Evolutionary conservation across 441 rosid species (phyloP), one percentile per base, ranked within the genome.

Genomic region (Cnidoscolus chayamansa): DNA sequence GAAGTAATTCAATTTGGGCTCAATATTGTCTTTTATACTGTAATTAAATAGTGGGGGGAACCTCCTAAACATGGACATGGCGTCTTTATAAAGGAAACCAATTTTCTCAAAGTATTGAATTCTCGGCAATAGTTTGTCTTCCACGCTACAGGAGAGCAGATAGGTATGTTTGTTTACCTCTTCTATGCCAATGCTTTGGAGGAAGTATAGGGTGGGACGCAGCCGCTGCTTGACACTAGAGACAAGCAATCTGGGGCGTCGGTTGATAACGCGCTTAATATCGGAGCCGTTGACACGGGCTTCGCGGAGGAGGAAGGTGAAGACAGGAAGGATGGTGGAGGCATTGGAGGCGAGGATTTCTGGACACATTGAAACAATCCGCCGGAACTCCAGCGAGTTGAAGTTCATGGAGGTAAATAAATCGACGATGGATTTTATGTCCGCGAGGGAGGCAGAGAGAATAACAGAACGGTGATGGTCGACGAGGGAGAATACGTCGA

Each of bases 301-400:
- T 78, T 94, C 98, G 0, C 94, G 87, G 79, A 88, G 90, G 79
- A 93, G 98, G 91, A 94, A 94, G 53, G 97, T 84, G 87, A 90
- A 83, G 80, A 86, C 78, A 0, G 93, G 90, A 79, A 81, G 73
- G 45, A 91, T 74, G 60, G 79, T 66, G 59, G 87, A 50, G 15
- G 86, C 76, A 3, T 74, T 77, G 60, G 80, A 60, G 72, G 87
- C 64, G 63, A 94, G 87, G 70, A 92, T 70, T 72, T 87, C 88
- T 0, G 92, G 98, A 71, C 96, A 94, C 91, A 94, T 88, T 68
- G 90, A 83, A 65, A 87, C 80, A 74, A 91, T 77, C n/a, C 98
- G 86, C 58, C 88, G 86, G 63, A 89, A 77, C 55, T 94, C 98
- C 7, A 66, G 62, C 2, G 84, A 20, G 13, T 84, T 73, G 89